These are phyloP conservation scores for Primulina tabacum DNA, from an alignment of 257 asterid species.

Conservation along the genomic window DNA sequence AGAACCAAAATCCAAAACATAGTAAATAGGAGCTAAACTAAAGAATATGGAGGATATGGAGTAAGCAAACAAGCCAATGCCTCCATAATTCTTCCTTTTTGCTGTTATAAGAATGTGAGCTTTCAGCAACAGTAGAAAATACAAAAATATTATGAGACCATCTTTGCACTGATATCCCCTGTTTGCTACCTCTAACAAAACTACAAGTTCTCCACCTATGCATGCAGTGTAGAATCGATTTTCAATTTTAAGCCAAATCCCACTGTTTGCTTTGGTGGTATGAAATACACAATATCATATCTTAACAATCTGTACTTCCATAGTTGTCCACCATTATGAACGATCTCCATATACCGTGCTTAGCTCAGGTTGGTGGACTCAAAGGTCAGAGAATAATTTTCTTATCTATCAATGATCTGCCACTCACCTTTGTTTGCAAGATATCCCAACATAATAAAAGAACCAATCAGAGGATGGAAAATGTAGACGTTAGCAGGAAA, in stretches of 20 bases:
- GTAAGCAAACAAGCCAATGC: slow-evolving; percentile 29
- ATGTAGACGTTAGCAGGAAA: neutral
- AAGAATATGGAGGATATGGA: slow-evolving; percentile 2
- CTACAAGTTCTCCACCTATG: neutral
- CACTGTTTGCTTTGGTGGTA: too few relatives aligned
- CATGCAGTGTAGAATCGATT: too few relatives aligned
- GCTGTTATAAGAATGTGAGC: slow-evolving; percentile 40
- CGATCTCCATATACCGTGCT: neutral
- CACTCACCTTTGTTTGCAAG: neutral
- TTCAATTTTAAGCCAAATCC: too few relatives aligned
- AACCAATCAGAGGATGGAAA: neutral
- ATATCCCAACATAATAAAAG: neutral
- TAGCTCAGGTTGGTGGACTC: neutral
- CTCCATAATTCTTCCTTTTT: slow-evolving; percentile 99
- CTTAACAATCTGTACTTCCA: too few relatives aligned
- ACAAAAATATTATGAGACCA: neutral
- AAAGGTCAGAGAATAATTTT: neutral
- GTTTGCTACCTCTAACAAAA: neutral
- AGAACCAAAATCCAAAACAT: slow-evolving; percentile 10
- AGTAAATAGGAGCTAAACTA: neutral
- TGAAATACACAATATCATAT: too few relatives aligned
- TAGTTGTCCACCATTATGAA: too few relatives aligned
- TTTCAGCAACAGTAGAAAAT: slow-evolving; percentile 5
- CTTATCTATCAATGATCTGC: neutral
- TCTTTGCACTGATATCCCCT: neutral